phyloP scores from a whole-genome alignment of 2,329 filamentous ascomycete genomes.

The Colletotrichum lupini region DNA sequence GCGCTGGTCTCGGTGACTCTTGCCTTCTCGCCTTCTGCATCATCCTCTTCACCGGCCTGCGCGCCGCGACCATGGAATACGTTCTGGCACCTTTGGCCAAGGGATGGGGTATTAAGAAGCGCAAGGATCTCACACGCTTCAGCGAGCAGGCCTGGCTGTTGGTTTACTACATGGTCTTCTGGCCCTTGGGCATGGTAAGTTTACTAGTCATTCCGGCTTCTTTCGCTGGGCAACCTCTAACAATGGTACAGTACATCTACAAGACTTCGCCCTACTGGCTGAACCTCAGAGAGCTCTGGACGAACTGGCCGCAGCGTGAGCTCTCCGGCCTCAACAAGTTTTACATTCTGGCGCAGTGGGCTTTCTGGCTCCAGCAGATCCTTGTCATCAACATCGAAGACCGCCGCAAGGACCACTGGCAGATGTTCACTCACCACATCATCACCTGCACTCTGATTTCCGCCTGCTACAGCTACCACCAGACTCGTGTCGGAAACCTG shows the following conservation, averaged over 20 bases:
- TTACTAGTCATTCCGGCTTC: background rate
- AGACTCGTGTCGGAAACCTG: constrained; percentile 87
- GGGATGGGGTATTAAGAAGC: constrained; percentile 76
- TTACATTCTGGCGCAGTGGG: constrained; percentile 90
- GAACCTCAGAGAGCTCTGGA: constrained; percentile 83
- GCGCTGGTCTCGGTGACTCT: constrained; percentile 81
- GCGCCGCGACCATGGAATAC: constrained; percentile 89
- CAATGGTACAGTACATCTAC: constrained; percentile 76
- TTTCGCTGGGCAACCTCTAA: constrained; percentile 6
- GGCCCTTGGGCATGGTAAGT: constrained; percentile 84
- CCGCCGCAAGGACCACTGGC: constrained; percentile 91
- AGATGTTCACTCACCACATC: constrained; percentile 96
- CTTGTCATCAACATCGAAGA: constrained; percentile 95
- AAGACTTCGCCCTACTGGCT: constrained; percentile 81
- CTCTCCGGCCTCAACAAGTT: constrained; percentile 81
- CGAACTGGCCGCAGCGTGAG: constrained; percentile 83
- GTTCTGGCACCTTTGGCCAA: constrained; percentile 82
- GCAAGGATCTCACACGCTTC: constrained; percentile 84
- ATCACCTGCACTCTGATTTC: constrained; percentile 86
- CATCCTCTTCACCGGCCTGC: constrained; percentile 86
- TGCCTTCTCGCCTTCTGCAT: constrained; percentile 83
- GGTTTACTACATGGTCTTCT: constrained; percentile 85
- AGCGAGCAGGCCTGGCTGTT: constrained; percentile 95
- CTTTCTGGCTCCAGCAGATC: constrained; percentile 95
- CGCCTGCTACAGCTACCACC: constrained; percentile 86